A percentile compares a stretch with the other conserved stretches of the same genome.
phyloP scores from a whole-genome alignment of 257 asterid genomes.

The Scutellaria baicalensis region DNA sequence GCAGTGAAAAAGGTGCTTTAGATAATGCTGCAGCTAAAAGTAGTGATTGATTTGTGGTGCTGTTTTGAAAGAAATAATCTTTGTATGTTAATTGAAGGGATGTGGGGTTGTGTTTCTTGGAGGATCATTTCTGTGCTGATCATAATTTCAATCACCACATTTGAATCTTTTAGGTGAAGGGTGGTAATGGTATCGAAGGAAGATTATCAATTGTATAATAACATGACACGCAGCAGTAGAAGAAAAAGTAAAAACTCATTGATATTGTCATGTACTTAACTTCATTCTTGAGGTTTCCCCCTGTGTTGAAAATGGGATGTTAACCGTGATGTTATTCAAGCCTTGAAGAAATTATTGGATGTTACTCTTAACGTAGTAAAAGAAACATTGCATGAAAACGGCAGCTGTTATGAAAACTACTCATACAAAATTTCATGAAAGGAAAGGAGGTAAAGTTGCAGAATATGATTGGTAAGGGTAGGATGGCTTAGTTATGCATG shows the following conservation, averaged over 20 bases:
- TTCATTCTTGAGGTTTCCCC: background rate
- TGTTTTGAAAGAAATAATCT: constrained; percentile 1
- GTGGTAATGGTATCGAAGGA: background rate
- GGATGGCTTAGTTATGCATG: too few relatives aligned
- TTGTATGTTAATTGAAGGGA: background rate
- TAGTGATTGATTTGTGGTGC: background rate
- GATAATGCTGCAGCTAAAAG: background rate
- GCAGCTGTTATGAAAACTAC: background rate
- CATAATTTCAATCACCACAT: background rate
- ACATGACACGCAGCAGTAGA: background rate
- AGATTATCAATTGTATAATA: background rate
- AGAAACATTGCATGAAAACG: background rate
- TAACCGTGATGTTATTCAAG: background rate
- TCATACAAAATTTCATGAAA: background rate
- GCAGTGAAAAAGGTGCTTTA: constrained; percentile 80
- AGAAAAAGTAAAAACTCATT: too few relatives aligned
- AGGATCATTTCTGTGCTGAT: background rate
- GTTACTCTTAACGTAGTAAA: background rate
- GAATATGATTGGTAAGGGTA: background rate
- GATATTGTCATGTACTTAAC: background rate
- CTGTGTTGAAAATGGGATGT: background rate
- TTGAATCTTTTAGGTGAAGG: background rate
- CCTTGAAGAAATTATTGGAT: background rate
- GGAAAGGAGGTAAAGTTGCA: background rate
- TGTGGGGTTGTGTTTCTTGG: background rate